A percentile compares a stretch with the other conserved stretches of the same genome.
phyloP scores from a whole-genome alignment of 2,329 filamentous ascomycete genomes.

The Paecilomyces sp. region DNA sequence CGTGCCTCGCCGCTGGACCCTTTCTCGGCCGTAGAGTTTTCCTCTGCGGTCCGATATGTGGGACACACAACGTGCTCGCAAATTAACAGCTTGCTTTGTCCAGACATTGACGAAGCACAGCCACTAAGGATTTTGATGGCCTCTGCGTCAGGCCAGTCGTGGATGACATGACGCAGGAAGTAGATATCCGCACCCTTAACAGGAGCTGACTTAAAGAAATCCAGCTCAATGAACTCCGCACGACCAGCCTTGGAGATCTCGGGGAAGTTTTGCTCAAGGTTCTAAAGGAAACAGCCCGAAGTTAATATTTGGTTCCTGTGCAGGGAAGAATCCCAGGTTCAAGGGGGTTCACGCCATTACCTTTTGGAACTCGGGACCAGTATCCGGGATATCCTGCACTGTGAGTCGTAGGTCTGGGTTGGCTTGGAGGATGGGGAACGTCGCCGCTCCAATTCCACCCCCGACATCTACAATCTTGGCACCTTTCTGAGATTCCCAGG shows the following conservation, averaged over 20 bases:
- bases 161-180: background rate
- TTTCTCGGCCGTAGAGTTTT: background rate
- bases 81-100: background rate
- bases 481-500: background rate
- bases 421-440: background rate
- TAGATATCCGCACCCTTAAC: constrained; percentile 1
- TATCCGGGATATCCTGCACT: background rate
- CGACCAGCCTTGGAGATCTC: background rate
- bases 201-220: background rate
- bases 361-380: background rate
- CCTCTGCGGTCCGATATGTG: background rate
- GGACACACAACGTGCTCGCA: background rate
- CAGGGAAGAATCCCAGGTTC: background rate
- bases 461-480: background rate
- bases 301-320: background rate
- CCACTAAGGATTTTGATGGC: background rate
- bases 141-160: background rate
- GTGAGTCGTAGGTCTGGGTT: background rate
- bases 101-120: background rate
- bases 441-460: background rate
- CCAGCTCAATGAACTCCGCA: background rate
- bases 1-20: background rate
- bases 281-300: background rate
- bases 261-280: background rate
- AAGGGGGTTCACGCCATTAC: background rate